Evolutionary conservation across 75 land plant species (phyloP), one percentile per base, ranked within the genome.

Genomic region (Adiantum capillusveneris): DNA sequence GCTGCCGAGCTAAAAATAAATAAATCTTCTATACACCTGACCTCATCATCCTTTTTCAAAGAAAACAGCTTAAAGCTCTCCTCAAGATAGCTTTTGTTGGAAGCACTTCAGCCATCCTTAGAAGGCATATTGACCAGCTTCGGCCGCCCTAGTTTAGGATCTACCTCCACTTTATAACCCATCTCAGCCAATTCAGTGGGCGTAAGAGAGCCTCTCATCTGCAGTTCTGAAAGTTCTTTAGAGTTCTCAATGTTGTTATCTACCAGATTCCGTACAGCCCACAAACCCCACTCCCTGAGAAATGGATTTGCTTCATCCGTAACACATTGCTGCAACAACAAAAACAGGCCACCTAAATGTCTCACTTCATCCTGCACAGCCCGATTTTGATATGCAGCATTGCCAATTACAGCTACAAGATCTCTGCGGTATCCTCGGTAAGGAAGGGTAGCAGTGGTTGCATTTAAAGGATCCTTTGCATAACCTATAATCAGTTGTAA

Each of bases 351-450:
- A 18, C 81, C 77, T 17, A 37, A 31, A 57, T 76, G 41, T 60
- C 95, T 75, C 36, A 93, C 69, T 29, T 74, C 65, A 65, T 88
- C 90, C 58, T 93, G 98, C 21, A 85, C 81, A 41, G 59, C 31
- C 70, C 72, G 73, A 53, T 73, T 79, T 7, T 68, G 29, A 57
- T 70, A 72, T n/a, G 72, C 39, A 62, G 85, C 81, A 69, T 88
- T 93, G 14, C 75, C 87, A 58, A 93, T 69, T 18, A 85, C 76
- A 6, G 86, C 70, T 24, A 93, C 87, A 7, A 93, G n/a, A 57
- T 93, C 95, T 44, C 84, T 78, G 21, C 90, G 71, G 53, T 73
- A 92, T 1, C 97, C 97, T 68, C 57, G 80, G 55, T 88, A 92
- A 46, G 78, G 21, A 9, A 55, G 36, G 12, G 17, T 39, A 22